These are phyloP conservation scores for Aureobasidium mangrovei DNA, from an alignment of 2,329 filamentous ascomycete species.

Conservation along the genomic window DNA sequence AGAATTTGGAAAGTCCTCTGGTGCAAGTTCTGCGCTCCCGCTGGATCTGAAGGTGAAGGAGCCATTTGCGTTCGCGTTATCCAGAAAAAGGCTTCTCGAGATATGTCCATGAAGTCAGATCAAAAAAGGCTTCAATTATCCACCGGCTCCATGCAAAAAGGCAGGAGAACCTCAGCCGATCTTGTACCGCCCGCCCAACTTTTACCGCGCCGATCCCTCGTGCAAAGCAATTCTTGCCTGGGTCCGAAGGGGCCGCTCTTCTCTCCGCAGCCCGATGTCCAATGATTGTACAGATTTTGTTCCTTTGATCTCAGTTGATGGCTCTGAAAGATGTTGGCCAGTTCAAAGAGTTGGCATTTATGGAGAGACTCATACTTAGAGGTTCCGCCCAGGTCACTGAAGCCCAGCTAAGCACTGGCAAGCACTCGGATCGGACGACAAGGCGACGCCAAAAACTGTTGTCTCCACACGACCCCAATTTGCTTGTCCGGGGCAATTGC, in stretches of 20 bases:
- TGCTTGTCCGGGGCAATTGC: neutral
- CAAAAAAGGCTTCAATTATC: neutral
- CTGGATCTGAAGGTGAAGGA: too few relatives aligned
- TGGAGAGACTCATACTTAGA: neutral
- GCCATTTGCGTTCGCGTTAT: too few relatives aligned
- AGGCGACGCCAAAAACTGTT: neutral
- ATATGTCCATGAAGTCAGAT: neutral
- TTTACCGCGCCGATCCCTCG: neutral
- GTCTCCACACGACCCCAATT: neutral
- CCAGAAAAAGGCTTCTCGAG: neutral
- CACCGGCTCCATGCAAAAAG: neutral
- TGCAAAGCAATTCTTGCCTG: neutral
- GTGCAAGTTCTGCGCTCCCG: too few relatives aligned
- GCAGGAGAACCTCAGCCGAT: slow-evolving; percentile 1
- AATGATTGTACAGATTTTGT: too few relatives aligned
- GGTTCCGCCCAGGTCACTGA: too few relatives aligned
- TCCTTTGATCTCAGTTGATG: too few relatives aligned
- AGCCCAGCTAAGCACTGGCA: neutral
- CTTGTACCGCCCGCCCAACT: neutral
- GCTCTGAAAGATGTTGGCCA: too few relatives aligned
- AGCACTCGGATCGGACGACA: neutral
- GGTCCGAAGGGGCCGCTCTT: neutral
- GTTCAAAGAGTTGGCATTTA: neutral
- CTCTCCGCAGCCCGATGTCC: neutral
- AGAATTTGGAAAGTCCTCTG: too few relatives aligned